Base-by-base conservation (phyloP, 352 stramenopile genomes). In the Pythium apleroticum region DNA sequence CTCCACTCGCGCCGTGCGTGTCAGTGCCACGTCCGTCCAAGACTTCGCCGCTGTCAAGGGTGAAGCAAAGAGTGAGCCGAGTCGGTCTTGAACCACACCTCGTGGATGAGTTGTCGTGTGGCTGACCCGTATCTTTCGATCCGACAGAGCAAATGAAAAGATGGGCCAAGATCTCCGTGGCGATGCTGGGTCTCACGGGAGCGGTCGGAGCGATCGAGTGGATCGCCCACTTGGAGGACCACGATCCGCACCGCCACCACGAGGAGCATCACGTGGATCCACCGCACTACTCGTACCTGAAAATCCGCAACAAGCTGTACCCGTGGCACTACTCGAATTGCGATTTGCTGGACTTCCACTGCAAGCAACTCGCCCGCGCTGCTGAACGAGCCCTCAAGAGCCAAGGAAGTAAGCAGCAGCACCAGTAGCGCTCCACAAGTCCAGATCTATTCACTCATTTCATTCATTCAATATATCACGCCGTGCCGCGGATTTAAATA, bases 271-370 rank as follows among this genome's bases (percentile, higher is more conserved):
- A 71, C 45, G 55, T 69, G 46, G 65, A 65, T 11, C 37, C 46
- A 33, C 60, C 65, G 17, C 52, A 60, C 37, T 76, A 71, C 37
- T 27, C 65, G 15, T 72, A 76, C 56, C 68, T 73, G 25, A 76
- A 76, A 59, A 50, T 76, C 59, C 69, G 69, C 52, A 76, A 66
- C 65, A 76, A 76, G 39, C 69, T 65, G 3, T 76, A 57, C 57
- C 69, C 69, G 37, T 76, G 69, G 69, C 52, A 76, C 31, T 69
- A 65, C 30, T 76, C 69, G 17, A 65, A 73, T 60, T 76, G 69
- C 46, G 68, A 76, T 37, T 57, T 76, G 35, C 56, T 76, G 20
- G 69, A 76, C 35, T 63, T 68, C 15, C 52, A 71, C 39, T 76
- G 69, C 65, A 76, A 73, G 52, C 17, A 64, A n/a, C 17, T 65